These are phyloP conservation scores for Orychophragmus violaceus DNA, from an alignment of 345 rosid species.

Conservation along the genomic window DNA sequence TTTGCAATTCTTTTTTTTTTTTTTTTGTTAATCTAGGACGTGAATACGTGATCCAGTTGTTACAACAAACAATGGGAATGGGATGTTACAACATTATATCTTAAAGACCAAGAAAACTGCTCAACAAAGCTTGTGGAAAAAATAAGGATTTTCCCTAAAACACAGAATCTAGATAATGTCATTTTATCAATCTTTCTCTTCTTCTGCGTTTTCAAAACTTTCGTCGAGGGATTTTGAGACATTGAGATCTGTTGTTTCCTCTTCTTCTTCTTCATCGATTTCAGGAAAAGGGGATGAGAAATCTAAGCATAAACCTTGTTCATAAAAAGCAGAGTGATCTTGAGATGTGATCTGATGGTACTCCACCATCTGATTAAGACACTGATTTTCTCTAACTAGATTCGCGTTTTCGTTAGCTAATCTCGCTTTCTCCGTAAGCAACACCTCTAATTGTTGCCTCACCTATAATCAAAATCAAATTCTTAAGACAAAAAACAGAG, in stretches of 20 bases:
- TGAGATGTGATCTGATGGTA: conserved; percentile 81
- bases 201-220: conserved; percentile 34
- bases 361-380: conserved; percentile 78
- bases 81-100: no score
- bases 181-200: not conserved
- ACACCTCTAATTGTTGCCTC: conserved; percentile 87
- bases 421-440: conserved; percentile 85
- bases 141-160: no score
- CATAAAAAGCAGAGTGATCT: conserved; percentile 73
- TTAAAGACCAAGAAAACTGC: no score
- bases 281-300: conserved; percentile 64
- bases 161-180: no score
- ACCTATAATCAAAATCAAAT: conserved; percentile 39
- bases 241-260: not conserved
- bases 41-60: no score
- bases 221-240: conserved; percentile 42
- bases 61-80: no score
- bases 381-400: conserved; percentile 73
- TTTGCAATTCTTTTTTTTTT: no score
- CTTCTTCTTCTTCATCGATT: conserved; percentile 10
- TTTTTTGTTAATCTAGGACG: no score
- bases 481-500: not conserved
- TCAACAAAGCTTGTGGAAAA: no score
- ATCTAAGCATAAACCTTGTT: conserved; percentile 73
- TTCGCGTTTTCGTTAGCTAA: conserved; percentile 81